Evolutionary conservation across 495 filamentous ascomycete genomes (phyloP), one percentile per base, ranked within the genome.

Genomic region (Penicillium robsamsonii): DNA sequence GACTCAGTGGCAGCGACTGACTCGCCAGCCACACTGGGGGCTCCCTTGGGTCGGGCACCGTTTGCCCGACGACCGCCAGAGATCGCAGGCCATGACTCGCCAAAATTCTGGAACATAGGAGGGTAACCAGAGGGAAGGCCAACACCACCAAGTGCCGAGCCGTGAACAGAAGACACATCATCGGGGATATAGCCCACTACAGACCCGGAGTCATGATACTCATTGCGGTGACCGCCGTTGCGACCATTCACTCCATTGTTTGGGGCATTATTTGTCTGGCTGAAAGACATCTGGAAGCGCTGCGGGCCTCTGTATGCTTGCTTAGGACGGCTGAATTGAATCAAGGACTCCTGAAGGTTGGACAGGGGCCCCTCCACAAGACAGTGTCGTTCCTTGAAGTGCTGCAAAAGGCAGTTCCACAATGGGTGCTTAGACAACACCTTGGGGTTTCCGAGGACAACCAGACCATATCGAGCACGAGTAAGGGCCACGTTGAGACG

Each of bases 401-500:
- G 94, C 25, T 96, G 79, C 9, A 99, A 79, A 20, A 99, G 85
- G 68, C 91, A 93, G 64, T 99, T 95, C 94, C 94, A 99, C 15
- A 99, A 77, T 46, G 96, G 94, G 71, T 99, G 94, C 75, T 97
- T 99, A 24, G 91, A 92, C 37, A 99, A 73, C 41, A 99, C 94
- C 76, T 99, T 99, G 9, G 94, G 94, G 68, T 99, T 99, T 46
- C 95, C 94, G 17, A 99, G 85, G 57, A 99, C 96, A 44, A 96
- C 94, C 49, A 97, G 74, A 46, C 94, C 94, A 71, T 89, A 99
- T 73, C 96, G 96, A 40, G 94, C 95, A 69, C 94, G 90, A 48
- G 94, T 99, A 49, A 99, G 84, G 15, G 94, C 94, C n/a, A 99
- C 94, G 68, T 99, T 99, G 62, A 99, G 86, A 79, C 94, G 95